A percentile compares a stretch with the other conserved stretches of the same genome.
Conservation (phyloP, 306 rosid genomes). For the Quercus wislizeni region DNA sequence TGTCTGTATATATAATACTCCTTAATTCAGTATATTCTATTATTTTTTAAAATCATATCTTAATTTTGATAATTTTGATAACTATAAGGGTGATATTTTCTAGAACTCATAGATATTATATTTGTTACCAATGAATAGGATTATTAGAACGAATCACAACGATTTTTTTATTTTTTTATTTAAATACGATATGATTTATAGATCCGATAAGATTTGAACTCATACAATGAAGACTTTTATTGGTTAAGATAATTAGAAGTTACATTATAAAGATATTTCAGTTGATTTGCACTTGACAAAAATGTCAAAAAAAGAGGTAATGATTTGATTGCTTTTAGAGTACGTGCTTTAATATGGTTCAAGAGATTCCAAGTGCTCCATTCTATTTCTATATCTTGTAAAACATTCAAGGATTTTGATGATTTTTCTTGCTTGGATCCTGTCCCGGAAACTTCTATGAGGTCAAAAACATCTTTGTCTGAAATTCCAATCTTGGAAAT, state of each 20-base stretch:
- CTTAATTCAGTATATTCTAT: background rate
- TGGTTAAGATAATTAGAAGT: background rate
- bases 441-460: background rate
- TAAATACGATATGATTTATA: too few species aligned
- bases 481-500: background rate
- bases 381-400: too few species aligned
- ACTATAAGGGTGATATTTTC: too few species aligned
- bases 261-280: background rate
- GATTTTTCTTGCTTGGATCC: background rate
- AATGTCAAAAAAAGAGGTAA: background rate
- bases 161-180: too few species aligned
- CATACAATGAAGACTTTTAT: too few species aligned
- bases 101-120: background rate
- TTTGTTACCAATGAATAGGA: background rate
- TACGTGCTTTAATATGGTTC: background rate
- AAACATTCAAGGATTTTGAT: background rate
- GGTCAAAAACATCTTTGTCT: background rate
- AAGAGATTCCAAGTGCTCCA: background rate
- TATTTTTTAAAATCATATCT: background rate
- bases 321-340: background rate
- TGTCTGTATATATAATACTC: background rate
- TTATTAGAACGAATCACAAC: too few species aligned
- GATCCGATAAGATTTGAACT: too few species aligned
- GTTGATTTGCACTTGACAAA: background rate
- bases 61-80: too few species aligned